Evolutionary conservation across 2,329 filamentous ascomycete species (phyloP), one percentile per base, ranked within the genome.

Genomic region (Ophiostoma angusticollis): DNA sequence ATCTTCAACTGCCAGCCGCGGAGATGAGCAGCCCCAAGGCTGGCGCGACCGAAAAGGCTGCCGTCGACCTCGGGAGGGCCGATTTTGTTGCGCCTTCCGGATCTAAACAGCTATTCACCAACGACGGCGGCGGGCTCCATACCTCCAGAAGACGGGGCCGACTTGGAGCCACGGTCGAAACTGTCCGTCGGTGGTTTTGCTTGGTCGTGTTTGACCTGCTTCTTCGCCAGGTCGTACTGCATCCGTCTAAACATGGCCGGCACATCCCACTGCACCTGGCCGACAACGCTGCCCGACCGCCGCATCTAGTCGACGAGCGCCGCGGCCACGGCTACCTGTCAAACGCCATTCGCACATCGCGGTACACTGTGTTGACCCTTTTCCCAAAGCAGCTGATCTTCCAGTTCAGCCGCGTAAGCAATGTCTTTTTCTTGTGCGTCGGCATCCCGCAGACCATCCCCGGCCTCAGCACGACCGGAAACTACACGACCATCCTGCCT

Each of bases 361-460:
- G 85, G 34, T 93, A 93, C 56, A 91, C 78, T 16, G 58, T 84
- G 2, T 86, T 78, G 69, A 82, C 87, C 56, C 93, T 93, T 55
- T 58, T 93, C 12, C 86, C 85, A 3, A 83, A 84, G 45, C 86
- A 93, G 54, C 57, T 93, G 13, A 70, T 87, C 43, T 86, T 85
- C 39, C 85, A 93, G 52, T 91, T 91, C 54, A 83, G 83, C 7
- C 82, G 89, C 45, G 62, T 93, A 34, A 82, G 82, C 48, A 93
- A 93, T 58, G 91, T 93, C 52, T 74, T 93, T 58, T 93, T 93
- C 57, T 68, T 93, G 40, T 78, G 83, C 49, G 76, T 93, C 47
- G 83, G 84, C 31, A 78, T 93, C 44, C 68, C 89, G 35, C 85
- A 93, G 58, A 84, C 84, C 61, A 82, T 85, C 52, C 80, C 80